Evolutionary conservation across 805 yeast genomes (phyloP), one percentile per base, ranked within the genome.

Genomic region (Starmerella floricola): DNA sequence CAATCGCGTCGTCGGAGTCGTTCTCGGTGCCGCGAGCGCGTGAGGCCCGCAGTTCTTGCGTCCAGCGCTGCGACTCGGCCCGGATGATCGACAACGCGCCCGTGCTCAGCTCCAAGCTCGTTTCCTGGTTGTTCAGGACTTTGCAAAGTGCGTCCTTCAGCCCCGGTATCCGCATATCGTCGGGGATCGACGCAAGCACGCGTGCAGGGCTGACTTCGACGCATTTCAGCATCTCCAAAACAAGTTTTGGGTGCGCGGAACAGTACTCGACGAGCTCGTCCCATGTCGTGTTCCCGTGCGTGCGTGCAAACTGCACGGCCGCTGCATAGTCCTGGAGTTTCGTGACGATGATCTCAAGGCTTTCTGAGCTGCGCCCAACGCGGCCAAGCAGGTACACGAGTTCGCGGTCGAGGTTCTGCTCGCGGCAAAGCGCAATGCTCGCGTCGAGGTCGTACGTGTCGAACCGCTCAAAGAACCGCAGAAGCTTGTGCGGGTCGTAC

Each of bases 351-450:
- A 91, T 64, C 44, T 67, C 71, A 52, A 88, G 62, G 0, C 97
- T 97, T 47, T 74, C 72, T 47, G 70, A 71, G 43, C 78, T 75
- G 50, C 82, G 81, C 1, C 98, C 97, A 20, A 82, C 77, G 52
- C 76, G 74, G 4, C 94, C 93, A 47, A 84, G 68, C 24, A 91
- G 61, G 54, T 75, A 86, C 0, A 91, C 94, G 31, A 86, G 65
- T 54, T 88, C 97, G 31, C 78, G 74, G 31, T 68, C 69, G 31
- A 71, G 68, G 1, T 68, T 67, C 18, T 68, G 63, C 10, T 57
- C 45, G 46, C 76, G 76, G 53, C 94, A 83, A 1, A 79, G 58
- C 12, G 62, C 59, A n/a, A 87, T 73, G 0, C 95, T 94, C 26
- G 57, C 51, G 32, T 76, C 80, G 33, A 86, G 72, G 47, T 81